These are phyloP conservation scores for Xerocomellus amylosporus DNA, from an alignment of 768 basidiomycete genomes.

Conservation along the genomic window DNA sequence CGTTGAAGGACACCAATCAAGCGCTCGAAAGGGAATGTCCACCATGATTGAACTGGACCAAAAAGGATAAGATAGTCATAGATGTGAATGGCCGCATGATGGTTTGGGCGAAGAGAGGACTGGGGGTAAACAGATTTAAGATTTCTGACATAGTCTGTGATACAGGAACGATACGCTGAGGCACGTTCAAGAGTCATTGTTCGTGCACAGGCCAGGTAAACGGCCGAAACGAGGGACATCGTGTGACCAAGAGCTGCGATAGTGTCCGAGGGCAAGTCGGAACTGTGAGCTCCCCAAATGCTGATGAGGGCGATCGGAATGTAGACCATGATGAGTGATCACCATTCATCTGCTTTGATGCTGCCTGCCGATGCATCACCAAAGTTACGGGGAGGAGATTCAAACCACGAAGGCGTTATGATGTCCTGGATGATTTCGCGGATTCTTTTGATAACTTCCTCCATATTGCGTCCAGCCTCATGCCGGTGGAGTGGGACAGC, in stretches of 20 bases:
- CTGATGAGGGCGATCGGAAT: neutral
- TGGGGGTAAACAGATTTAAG: conserved; percentile 19
- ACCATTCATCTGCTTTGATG: conserved; percentile 5
- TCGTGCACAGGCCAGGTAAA: conserved; percentile 18
- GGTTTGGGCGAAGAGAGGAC: conserved; percentile 19
- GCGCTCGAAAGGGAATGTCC: conserved; percentile 26
- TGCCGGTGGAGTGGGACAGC: neutral
- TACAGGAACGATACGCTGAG: conserved; percentile 6
- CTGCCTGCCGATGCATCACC: conserved; percentile 1
- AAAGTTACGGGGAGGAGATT: conserved; percentile 23
- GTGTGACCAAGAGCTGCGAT: conserved; percentile 17
- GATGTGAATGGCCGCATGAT: conserved; percentile 33
- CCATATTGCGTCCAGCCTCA: neutral
- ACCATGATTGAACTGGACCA: conserved; percentile 37
- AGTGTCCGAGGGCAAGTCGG: neutral
- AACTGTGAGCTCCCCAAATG: neutral
- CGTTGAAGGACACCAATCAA: conserved; percentile 23
- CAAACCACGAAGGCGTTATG: conserved; percentile 11
- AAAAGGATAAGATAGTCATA: conserved; percentile 34
- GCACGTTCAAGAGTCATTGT: conserved; percentile 9
- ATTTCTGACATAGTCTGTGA: conserved; percentile 23
- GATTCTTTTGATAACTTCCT: neutral
- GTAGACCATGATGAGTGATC: neutral
- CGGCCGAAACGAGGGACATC: conserved; percentile 31
- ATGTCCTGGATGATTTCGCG: neutral